Base-by-base conservation (phyloP, 208 protist genomes). In the Trypanosoma avium region DNA sequence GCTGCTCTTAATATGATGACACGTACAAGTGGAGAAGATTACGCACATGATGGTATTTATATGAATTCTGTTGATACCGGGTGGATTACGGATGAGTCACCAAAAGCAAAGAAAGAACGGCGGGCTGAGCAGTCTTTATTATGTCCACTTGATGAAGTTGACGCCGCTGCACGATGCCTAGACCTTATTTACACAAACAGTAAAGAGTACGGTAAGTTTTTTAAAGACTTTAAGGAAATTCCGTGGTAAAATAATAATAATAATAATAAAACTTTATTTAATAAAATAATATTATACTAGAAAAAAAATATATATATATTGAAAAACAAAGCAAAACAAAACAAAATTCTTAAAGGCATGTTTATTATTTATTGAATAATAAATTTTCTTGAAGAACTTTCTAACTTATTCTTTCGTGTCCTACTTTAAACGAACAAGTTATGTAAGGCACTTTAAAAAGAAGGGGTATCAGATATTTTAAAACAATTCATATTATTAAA, bases 1-100 rank as follows among this genome's bases (percentile, higher is more conserved):
- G 98, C 98, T 19, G 93, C 97, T 36, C 92, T 99, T 56, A 99
- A 99, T 76, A 99, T 99, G 98, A 98, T 99, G 95, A 99, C 98
- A 2, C 90, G 96, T 59, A 98, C 95, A 4, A 90, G 89, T 49
- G 92, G 82, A 9, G 79, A 80, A 13, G 91, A 95, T 68, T 98
- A 97, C 65, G 95, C 95, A 6, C 61, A 66, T 43, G 82, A 83
- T 32, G 75, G 87, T 48, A 99, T 99, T 80, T 98, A 94, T 78
- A 98, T 99, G 97, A 99, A 97, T 73, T 87, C 90, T 43, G 98
- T 99, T 17, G 98, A 99, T 74, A 99, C 98, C 0, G 98, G 98
- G 26, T 99, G 97, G 97, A 98, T 99, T 72, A 98, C 94, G 15
- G 97, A 98, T 69, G 97, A 98, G 82, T 95, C 90, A 33, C 96